Percentiles rank a stretch among this genome's conserved stretches.
Evolutionary conservation across 176 grass and related monocot species (phyloP).

Genomic region (Oropetium thomaeum): DNA sequence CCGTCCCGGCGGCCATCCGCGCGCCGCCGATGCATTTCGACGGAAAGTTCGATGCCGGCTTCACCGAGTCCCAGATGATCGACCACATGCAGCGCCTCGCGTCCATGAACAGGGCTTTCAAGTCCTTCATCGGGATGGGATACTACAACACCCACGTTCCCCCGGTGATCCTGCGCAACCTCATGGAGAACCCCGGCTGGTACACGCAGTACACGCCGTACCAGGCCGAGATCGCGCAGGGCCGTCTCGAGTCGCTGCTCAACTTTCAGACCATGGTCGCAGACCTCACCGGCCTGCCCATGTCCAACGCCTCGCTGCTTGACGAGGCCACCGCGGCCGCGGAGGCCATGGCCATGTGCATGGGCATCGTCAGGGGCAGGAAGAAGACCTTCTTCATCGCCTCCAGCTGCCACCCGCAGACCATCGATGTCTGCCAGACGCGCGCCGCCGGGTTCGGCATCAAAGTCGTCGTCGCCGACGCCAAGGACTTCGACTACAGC

Average conservation of each 20-base stretch:
- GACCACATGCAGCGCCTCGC: constrained; percentile 80
- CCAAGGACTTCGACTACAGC: constrained; percentile 80
- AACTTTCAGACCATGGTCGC: constrained; percentile 95
- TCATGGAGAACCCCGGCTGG: constrained; percentile 99
- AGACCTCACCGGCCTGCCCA: constrained; percentile 90
- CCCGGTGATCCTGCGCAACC: constrained; percentile 71
- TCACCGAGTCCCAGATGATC: constrained; percentile 92
- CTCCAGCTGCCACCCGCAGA: constrained; percentile 94
- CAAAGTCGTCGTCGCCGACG: constrained; percentile 67
- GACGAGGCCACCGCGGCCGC: constrained; percentile 98
- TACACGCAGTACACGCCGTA: constrained; percentile 99
- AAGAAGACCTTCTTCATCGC: constrained; percentile 93
- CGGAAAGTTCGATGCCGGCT: constrained; percentile 64
- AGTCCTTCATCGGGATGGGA: constrained; percentile 98
- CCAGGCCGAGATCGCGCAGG: constrained; percentile 99
- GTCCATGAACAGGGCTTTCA: constrained; percentile 70
- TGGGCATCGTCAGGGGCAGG: constrained; percentile 72
- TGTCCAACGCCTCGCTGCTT: constrained; percentile 97
- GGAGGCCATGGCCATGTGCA: constrained; percentile 99
- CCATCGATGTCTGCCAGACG: constrained; percentile 85
- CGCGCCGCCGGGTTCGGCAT: constrained; percentile 76
- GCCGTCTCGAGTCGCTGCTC: constrained; percentile 93
- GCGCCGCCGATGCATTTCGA: constrained; percentile 57
- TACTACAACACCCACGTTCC: constrained; percentile 94
- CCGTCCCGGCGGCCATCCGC: constrained; percentile 61